Conservation (phyloP, 805 yeast species). For the Candida germanica region DNA sequence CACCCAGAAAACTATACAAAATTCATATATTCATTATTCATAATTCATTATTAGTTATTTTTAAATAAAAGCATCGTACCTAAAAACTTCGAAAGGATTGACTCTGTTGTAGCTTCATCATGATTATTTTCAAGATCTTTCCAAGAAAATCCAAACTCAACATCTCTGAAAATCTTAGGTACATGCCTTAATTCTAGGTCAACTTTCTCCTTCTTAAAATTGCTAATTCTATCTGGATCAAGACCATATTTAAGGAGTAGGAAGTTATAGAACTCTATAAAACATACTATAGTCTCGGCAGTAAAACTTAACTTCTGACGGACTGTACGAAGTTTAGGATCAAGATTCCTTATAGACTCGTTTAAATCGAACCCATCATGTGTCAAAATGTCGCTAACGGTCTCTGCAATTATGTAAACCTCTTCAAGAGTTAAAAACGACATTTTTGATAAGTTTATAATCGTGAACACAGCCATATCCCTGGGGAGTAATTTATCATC, state of each 20-base stretch:
- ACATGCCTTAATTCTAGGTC: constrained; percentile 32
- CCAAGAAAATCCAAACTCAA: constrained; percentile 10
- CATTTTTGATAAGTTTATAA: constrained; percentile 37
- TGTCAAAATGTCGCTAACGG: constrained; percentile 42
- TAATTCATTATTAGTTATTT: not conserved
- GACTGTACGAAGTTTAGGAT: not conserved
- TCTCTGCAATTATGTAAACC: constrained; percentile 40
- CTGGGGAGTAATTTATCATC: constrained; percentile 14
- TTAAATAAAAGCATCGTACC: not conserved
- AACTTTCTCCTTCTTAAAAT: constrained; percentile 25
- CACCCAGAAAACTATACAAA: no score
- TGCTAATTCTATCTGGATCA: constrained; percentile 16
- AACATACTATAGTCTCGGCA: not conserved
- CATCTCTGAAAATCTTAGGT: constrained; percentile 18
- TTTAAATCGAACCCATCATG: constrained; percentile 40
- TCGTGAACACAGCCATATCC: constrained; percentile 23
- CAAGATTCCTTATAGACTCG: constrained; percentile 13
- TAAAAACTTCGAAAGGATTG: not conserved
- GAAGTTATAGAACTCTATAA: constrained; percentile 1
- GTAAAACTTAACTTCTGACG: not conserved
- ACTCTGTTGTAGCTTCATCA: not conserved
- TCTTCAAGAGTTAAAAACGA: constrained; percentile 50
- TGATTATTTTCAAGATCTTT: not conserved
- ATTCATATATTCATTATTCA: no score
- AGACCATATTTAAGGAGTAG: constrained; percentile 5